Evolutionary conservation across 441 rosid species (phyloP), one percentile per base, ranked within the genome.

Genomic region (Daphne laureola): DNA sequence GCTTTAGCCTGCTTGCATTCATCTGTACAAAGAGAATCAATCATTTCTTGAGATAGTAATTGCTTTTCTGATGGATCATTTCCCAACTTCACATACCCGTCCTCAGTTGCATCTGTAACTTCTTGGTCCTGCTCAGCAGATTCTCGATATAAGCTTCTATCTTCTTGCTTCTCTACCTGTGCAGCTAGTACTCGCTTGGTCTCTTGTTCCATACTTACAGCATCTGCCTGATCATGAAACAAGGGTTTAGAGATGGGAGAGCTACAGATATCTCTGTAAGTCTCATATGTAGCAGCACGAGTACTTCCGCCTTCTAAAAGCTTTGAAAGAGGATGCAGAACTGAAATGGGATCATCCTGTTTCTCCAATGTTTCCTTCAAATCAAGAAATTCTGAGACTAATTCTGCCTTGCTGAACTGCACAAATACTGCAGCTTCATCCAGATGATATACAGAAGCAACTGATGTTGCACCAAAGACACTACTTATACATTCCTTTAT

Each of bases 171-270:
- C 61, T 63, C 54, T n/a, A 17, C 40, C 43, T 57, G 6, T 59
- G 14, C 4, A 69, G 55, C 14, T 21, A 68, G 62, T 40, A 51
- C 51, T 43, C 67, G 61, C 67, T 69, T 67, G 63, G 77, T 72
- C 76, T 75, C 78, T 76, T 85, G 71, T 67, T 65, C 73, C 63
- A 79, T 69, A 49, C 90, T 79, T 16, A 79, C 77, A 8, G 89
- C 82, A 65, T 71, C 76, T 51, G 96, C 96, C 74, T 89, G 94
- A 63, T 92, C 92, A 7, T 94, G 77, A 67, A 92, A 78, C 21
- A 77, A 65, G 50, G 70, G 45, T 67, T 84, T 60, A 2, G 92
- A 82, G 61, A 70, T 40, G 2, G 81, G 67, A 59, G 92, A 86
- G 61, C 86, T 58, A 72, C 97, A 92, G 50, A 89, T 86, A 67